Percentiles rank a stretch among this genome's conserved stretches.
These are phyloP conservation scores for Hymenoscyphus fraxineus DNA, from an alignment of 2,329 filamentous ascomycete genomes.

Conservation along the genomic window DNA sequence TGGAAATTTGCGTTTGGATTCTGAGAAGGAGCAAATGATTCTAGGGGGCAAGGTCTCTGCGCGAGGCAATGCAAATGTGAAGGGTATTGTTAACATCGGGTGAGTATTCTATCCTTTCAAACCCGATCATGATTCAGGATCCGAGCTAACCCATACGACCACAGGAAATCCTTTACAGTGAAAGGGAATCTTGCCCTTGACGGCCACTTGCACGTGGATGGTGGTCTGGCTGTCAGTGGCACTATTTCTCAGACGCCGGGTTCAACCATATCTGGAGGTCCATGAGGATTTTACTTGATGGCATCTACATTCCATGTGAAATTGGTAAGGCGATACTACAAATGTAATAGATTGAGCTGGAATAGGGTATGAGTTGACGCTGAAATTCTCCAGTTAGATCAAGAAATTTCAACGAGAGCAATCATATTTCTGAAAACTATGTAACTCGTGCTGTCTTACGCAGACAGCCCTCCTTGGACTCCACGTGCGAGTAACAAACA, in stretches of 20 bases:
- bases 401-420: too few species aligned
- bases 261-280: background rate
- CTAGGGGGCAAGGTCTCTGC: conserved; percentile 18
- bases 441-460: too few species aligned
- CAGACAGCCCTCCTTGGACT: too few species aligned
- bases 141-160: background rate
- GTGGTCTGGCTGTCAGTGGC: background rate
- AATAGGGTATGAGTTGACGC: too few species aligned
- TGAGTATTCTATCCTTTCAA: conserved; percentile 12
- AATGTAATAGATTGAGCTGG: too few species aligned
- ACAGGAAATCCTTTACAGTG: background rate
- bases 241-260: background rate
- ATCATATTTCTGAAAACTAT: too few species aligned
- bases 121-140: background rate
- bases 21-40: conserved; percentile 10
- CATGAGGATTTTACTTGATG: too few species aligned
- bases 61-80: conserved; percentile 12
- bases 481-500: too few species aligned
- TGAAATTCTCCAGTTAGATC: too few species aligned
- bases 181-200: background rate
- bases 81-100: conserved; percentile 22
- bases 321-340: too few species aligned
- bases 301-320: too few species aligned
- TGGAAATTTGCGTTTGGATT: conserved; percentile 17
- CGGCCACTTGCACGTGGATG: background rate